These are phyloP conservation scores for Umbelopsis vinacea DNA, from an alignment of 192 early-diverging fungal species.

Conservation along the genomic window DNA sequence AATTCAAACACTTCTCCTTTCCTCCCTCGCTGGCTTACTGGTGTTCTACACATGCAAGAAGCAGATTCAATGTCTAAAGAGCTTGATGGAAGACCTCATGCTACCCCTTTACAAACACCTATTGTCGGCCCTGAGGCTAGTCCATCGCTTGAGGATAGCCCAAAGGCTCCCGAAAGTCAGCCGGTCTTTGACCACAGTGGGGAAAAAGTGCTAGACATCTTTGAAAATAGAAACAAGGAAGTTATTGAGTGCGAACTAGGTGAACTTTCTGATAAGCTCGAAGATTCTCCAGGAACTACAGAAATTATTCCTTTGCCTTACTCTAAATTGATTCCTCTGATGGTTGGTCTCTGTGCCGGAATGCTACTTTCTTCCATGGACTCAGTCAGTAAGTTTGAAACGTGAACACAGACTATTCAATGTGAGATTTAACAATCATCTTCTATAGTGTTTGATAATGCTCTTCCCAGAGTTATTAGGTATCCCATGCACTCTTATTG, in stretches of 20 bases:
- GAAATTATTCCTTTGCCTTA: not conserved
- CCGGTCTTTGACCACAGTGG: too few species aligned
- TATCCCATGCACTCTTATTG: not conserved
- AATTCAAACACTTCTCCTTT: not conserved
- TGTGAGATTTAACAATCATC: not conserved
- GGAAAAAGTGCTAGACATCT: too few species aligned
- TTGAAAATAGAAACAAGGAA: not conserved
- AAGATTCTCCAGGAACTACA: too few species aligned
- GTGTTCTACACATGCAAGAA: not conserved
- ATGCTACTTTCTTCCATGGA: conserved; percentile 20
- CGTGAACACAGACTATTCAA: not conserved
- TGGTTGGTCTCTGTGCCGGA: conserved; percentile 5
- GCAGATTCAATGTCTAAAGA: not conserved
- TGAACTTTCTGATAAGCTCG: not conserved
- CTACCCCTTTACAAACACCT: not conserved
- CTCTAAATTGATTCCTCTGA: not conserved
- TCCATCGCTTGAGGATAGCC: too few species aligned
- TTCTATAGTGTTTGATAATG: not conserved
- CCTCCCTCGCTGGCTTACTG: not conserved
- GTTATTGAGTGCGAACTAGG: too few species aligned
- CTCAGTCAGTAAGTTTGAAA: not conserved
- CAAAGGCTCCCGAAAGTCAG: too few species aligned
- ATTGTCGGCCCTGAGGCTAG: not conserved
- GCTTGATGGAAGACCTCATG: not conserved
- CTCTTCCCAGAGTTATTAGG: conserved; percentile 2